These are phyloP conservation scores for Uncinocarpus reesii DNA, from an alignment of 2,329 filamentous ascomycete species.

Conservation along the genomic window DNA sequence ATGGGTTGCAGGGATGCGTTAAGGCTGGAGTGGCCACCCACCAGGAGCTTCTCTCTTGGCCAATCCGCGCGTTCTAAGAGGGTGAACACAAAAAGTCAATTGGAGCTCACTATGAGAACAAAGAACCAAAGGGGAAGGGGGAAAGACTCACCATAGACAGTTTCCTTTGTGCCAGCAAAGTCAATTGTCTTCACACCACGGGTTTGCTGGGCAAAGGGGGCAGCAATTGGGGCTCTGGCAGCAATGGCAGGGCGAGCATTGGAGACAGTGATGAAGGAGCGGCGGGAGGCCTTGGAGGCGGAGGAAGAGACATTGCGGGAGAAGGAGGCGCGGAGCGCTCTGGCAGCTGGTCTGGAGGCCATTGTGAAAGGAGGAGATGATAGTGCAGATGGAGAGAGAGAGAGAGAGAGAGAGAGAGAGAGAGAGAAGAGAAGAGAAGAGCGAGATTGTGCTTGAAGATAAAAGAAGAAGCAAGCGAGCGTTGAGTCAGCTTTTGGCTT, in stretches of 20 bases:
- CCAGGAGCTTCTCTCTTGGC: slow-evolving; percentile 95
- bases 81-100: slow-evolving; percentile 20
- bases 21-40: no score
- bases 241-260: slow-evolving; percentile 40
- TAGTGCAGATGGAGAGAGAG: neutral
- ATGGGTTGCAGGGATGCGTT: no score
- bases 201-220: slow-evolving; percentile 52
- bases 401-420: neutral
- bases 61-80: slow-evolving; percentile 87
- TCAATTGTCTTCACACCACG: slow-evolving; percentile 97
- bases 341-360: slow-evolving; percentile 42
- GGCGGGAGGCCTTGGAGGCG: slow-evolving; percentile 42
- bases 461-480: neutral
- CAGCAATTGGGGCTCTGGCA: slow-evolving; percentile 36
- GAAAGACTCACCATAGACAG: slow-evolving; percentile 67
- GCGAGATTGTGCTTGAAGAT: neutral
- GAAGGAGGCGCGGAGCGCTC: slow-evolving; percentile 49
- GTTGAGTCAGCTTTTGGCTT: neutral
- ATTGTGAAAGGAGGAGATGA: slow-evolving; percentile 30
- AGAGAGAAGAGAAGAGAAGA: slow-evolving; percentile 18
- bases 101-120: neutral
- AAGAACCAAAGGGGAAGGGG: neutral
- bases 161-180: slow-evolving; percentile 92
- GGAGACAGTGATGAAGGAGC: slow-evolving; percentile 49
- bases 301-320: slow-evolving; percentile 32